Evolutionary conservation across 768 basidiomycete genomes (phyloP).

Genomic region (Peribolospora kevripleyi): DNA sequence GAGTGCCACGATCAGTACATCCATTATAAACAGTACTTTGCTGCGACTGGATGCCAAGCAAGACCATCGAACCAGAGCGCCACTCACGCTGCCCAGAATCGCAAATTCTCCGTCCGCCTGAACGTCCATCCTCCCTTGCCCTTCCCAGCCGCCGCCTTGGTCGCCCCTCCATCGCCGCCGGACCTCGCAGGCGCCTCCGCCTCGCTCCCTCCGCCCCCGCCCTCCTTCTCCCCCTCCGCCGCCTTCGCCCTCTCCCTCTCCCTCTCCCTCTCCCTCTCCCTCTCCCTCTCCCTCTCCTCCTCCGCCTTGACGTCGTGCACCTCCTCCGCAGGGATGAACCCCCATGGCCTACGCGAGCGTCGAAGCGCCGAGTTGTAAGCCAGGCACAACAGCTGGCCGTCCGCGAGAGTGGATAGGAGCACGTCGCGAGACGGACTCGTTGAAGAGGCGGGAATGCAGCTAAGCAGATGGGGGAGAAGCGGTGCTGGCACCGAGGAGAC

Average conservation of each 20-base stretch:
- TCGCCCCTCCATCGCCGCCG: constrained; percentile 4
- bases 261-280: background rate
- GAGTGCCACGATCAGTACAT: background rate
- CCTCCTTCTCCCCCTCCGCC: constrained; percentile 18
- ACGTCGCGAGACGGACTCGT: constrained; percentile 16
- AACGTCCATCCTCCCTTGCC: constrained; percentile 48
- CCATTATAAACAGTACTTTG: no score
- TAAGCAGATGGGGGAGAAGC: constrained; percentile 23
- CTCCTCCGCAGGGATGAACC: constrained; percentile 48
- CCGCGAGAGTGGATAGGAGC: constrained; percentile 35
- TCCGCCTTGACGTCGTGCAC: constrained; percentile 56
- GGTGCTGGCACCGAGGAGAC: constrained; percentile 33
- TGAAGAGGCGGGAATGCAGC: constrained; percentile 4
- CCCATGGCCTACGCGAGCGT: constrained; percentile 50
- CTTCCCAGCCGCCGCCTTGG: constrained; percentile 22
- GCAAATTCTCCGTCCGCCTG: constrained; percentile 53
- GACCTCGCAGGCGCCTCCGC: background rate
- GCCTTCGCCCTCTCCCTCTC: constrained; percentile 18
- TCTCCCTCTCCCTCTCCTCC: constrained; percentile 18
- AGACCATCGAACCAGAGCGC: no score
- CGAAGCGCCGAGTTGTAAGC: constrained; percentile 64
- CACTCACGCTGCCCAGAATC: constrained; percentile 59
- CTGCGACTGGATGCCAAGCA: no score
- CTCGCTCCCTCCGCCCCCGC: no score
- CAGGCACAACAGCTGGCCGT: constrained; percentile 49